Evolutionary conservation across 768 basidiomycete species (phyloP).

Genomic region (Coprinopsis cinerea): DNA sequence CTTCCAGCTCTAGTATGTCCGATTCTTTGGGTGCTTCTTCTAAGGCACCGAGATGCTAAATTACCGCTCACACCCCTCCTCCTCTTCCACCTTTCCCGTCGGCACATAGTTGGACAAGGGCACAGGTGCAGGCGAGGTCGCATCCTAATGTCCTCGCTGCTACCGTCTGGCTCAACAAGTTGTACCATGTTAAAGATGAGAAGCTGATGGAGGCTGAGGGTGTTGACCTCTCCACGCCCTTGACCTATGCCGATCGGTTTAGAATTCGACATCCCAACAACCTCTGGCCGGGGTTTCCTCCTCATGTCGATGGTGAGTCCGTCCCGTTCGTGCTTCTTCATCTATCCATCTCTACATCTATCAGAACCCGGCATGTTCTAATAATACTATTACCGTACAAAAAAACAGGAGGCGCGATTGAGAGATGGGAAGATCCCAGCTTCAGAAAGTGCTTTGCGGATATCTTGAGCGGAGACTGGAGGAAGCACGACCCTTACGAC

Average conservation of each 20-base stretch:
- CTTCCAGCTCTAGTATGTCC: constrained; percentile 58
- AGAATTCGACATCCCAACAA: constrained; percentile 65
- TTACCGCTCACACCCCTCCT: too few species aligned
- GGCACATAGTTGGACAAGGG: constrained; percentile 40
- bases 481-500: constrained; percentile 60
- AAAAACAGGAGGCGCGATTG: constrained; percentile 60
- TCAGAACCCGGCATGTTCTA: too few species aligned
- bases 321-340: too few species aligned
- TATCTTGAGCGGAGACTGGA: constrained; percentile 60
- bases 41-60: too few species aligned
- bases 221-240: constrained; percentile 55
- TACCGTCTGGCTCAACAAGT: constrained; percentile 54
- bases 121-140: constrained; percentile 63
- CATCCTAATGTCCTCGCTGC: constrained; percentile 60
- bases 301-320: constrained; percentile 35
- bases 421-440: constrained; percentile 64
- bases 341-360: too few species aligned
- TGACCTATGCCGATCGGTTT: constrained; percentile 71
- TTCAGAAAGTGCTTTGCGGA: constrained; percentile 57
- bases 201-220: constrained; percentile 44
- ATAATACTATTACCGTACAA: background rate
- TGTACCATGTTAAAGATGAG: constrained; percentile 45
- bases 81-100: too few species aligned
- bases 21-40: background rate
- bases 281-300: constrained; percentile 44